Conservation (phyloP, 345 rosid species). For the Gynandropsis gynandra region DNA sequence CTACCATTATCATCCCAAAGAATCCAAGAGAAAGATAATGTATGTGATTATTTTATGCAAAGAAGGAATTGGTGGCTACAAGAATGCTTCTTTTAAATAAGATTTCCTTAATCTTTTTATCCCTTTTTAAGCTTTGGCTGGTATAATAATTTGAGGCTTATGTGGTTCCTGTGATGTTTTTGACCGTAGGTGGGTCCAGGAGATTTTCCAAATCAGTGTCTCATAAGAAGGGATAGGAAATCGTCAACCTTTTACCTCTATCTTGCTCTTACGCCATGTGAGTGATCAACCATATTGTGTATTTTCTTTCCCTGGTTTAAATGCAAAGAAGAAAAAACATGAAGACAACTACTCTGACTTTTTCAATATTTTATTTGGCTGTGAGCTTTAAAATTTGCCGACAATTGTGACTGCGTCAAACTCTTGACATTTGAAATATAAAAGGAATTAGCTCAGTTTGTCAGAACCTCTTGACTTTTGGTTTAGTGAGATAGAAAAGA, state of each 20-base stretch:
- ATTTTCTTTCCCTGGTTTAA: too few species aligned
- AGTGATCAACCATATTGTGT: conserved; percentile 20
- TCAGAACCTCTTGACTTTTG: background rate
- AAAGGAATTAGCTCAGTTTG: background rate
- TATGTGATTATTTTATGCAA: background rate
- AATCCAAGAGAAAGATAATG: too few species aligned
- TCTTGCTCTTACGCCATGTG: conserved; percentile 44
- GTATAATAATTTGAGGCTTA: background rate
- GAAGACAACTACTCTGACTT: background rate
- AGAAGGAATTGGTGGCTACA: too few species aligned
- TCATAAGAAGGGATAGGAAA: conserved; percentile 44
- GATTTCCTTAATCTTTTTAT: too few species aligned
- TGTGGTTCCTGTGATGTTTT: background rate
- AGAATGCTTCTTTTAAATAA: too few species aligned
- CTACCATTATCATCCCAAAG: too few species aligned
- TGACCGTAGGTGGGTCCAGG: conserved; percentile 49
- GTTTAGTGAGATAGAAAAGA: background rate
- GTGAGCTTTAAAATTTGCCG: too few species aligned
- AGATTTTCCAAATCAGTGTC: conserved; percentile 39
- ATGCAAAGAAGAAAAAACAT: background rate
- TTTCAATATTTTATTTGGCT: too few species aligned
- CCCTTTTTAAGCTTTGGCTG: background rate
- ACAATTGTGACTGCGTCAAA: too few species aligned
- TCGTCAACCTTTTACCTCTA: conserved; percentile 42
- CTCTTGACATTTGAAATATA: too few species aligned